phyloP scores from a whole-genome alignment of 1,284 basidiomycete genomes.

The Exsudoporus floridanus region DNA sequence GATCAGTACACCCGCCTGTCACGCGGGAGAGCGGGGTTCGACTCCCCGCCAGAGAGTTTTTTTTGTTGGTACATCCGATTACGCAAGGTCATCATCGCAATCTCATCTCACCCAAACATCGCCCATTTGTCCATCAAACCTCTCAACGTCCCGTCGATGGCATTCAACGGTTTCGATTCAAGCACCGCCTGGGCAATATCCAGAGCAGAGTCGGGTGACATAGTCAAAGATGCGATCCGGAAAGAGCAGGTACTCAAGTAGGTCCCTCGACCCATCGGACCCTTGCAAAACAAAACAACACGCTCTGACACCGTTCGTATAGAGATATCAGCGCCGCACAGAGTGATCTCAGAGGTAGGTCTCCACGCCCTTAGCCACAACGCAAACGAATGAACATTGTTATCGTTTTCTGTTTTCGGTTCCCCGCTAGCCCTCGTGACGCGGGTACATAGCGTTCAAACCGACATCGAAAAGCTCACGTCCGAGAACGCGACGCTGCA shows the following conservation, averaged over 20 bases:
- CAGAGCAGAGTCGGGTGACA: slow-evolving; percentile 50
- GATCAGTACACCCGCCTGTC: slow-evolving; percentile 48
- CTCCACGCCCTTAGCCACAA: background rate
- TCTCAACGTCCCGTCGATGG: slow-evolving; percentile 35
- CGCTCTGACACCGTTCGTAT: slow-evolving; percentile 30
- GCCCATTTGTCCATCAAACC: background rate
- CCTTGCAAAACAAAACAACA: background rate
- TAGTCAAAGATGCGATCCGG: slow-evolving; percentile 69
- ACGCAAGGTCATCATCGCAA: too few relatives aligned
- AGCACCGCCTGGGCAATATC: slow-evolving; percentile 59
- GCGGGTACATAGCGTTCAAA: slow-evolving; percentile 68
- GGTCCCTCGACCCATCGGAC: slow-evolving; percentile 5
- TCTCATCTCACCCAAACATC: background rate
- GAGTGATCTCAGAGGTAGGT: slow-evolving; percentile 66
- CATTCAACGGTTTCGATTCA: slow-evolving; percentile 56
- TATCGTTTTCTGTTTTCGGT: background rate
- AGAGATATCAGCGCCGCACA: slow-evolving; percentile 75
- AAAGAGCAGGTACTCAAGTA: slow-evolving; percentile 69
- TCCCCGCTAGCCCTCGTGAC: slow-evolving; percentile 56
- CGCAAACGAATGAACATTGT: slow-evolving; percentile 2
- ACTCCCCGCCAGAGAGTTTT: slow-evolving; percentile 45
- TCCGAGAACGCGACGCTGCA: slow-evolving; percentile 81
- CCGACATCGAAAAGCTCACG: slow-evolving; percentile 72
- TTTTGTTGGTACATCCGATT: slow-evolving; percentile 8
- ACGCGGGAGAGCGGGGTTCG: slow-evolving; percentile 46